phyloP scores from a whole-genome alignment of 2,329 filamentous ascomycete genomes.

The Fusarium bactridioides region DNA sequence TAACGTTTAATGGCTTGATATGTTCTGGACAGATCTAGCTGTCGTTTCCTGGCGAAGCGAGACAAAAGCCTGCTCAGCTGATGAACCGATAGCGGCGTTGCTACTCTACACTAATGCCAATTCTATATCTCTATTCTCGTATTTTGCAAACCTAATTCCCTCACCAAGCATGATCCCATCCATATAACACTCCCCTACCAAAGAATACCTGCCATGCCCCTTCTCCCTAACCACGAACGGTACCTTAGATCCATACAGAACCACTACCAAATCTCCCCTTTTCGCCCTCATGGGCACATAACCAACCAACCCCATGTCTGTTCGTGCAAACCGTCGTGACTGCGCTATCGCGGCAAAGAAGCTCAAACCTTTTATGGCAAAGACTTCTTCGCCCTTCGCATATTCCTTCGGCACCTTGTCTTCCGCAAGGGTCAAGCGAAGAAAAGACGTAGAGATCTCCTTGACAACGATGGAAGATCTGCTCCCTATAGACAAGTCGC shows the following conservation, averaged over 20 bases:
- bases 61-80: neutral
- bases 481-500: rapidly evolving
- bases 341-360: neutral
- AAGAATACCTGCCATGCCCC: neutral
- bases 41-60: neutral
- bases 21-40: no score
- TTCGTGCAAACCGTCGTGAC: neutral
- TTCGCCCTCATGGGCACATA: neutral
- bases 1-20: neutral
- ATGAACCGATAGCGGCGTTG: neutral
- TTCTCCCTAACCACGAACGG: neutral
- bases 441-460: neutral
- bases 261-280: neutral
- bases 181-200: neutral
- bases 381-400: rapidly evolving
- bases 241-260: neutral
- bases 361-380: rapidly evolving
- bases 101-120: neutral
- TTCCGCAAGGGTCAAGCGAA: neutral
- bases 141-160: neutral
- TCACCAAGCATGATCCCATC: neutral
- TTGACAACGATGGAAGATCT: rapidly evolving
- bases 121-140: neutral
- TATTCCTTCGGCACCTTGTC: rapidly evolving
- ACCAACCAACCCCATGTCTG: neutral